phyloP scores from a whole-genome alignment of 331 rosid genomes.

The Quercus phellos region DNA sequence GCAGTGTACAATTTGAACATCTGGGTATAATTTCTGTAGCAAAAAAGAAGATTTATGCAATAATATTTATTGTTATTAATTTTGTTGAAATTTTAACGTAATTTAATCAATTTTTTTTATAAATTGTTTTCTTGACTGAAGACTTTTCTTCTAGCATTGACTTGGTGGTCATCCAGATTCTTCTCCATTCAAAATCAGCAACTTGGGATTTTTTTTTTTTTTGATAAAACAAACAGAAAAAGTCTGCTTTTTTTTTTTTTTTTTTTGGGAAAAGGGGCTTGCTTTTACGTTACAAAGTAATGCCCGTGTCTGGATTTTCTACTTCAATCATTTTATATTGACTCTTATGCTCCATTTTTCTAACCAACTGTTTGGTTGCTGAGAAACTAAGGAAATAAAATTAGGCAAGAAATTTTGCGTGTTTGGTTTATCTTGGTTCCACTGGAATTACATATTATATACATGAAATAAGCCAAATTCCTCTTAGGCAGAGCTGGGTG shows the following conservation, averaged over 20 bases:
- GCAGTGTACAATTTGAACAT: not conserved
- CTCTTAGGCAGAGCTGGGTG: constrained; percentile 2
- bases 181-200: constrained; percentile 1
- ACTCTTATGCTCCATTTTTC: constrained; percentile 30
- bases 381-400: constrained; percentile 35
- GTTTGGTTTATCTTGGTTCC: not conserved
- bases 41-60: not conserved
- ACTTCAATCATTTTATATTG: constrained; percentile 7
- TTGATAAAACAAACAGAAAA: constrained; percentile 23
- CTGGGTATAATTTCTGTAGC: not conserved
- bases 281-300: constrained; percentile 36
- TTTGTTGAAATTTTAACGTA: not conserved
- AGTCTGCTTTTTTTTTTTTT: constrained; percentile 19
- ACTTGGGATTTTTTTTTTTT: constrained; percentile 8
- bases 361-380: constrained; percentile 41
- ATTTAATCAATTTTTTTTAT: not conserved
- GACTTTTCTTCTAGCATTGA: constrained; percentile 22
- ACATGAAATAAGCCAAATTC: constrained; percentile 19
- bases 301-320: constrained; percentile 13
- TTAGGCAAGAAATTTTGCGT: constrained; percentile 15
- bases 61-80: not conserved
- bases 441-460: not conserved
- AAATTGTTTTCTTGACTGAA: not conserved
- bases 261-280: constrained; percentile 29
- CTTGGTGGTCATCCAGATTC: constrained; percentile 33